Percentiles rank a stretch among this genome's conserved stretches.
Conservation (phyloP, 1,139 yeast species). For the Arxiozyma heterogenica region DNA sequence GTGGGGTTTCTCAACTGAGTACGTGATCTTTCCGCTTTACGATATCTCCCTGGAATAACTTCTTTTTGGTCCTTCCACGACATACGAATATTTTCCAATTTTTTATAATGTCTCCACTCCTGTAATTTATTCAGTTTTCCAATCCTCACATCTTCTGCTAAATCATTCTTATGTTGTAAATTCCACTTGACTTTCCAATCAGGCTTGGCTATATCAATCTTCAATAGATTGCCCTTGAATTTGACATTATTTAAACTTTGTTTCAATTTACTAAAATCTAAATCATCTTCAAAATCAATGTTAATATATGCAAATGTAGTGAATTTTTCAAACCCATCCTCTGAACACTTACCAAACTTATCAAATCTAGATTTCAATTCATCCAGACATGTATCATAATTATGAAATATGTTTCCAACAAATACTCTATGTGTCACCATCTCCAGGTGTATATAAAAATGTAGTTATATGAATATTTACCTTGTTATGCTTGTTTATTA, state of each 20-base stretch:
- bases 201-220: constrained; percentile 42
- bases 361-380: constrained; percentile 37
- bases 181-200: constrained; percentile 40
- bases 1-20: constrained; percentile 43
- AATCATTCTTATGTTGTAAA: constrained; percentile 34
- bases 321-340: constrained; percentile 35
- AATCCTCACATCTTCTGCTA: constrained; percentile 19
- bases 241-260: constrained; percentile 56
- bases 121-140: constrained; percentile 30
- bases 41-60: constrained; percentile 53
- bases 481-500: too few relatives aligned
- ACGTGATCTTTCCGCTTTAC: constrained; percentile 46
- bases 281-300: constrained; percentile 40
- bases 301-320: constrained; percentile 61
- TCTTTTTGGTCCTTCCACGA: constrained; percentile 37
- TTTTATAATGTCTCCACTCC: constrained; percentile 34
- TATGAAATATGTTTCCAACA: constrained; percentile 42
- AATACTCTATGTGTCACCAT: constrained; percentile 33
- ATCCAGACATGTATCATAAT: constrained; percentile 29
- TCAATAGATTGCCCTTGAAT: constrained; percentile 64
- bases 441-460: not conserved
- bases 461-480: not conserved
- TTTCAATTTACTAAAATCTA: constrained; percentile 34
- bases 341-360: constrained; percentile 41
- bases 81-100: constrained; percentile 37